Conservation (phyloP, 1,284 basidiomycete species). For the Cerioporus squamosus region DNA sequence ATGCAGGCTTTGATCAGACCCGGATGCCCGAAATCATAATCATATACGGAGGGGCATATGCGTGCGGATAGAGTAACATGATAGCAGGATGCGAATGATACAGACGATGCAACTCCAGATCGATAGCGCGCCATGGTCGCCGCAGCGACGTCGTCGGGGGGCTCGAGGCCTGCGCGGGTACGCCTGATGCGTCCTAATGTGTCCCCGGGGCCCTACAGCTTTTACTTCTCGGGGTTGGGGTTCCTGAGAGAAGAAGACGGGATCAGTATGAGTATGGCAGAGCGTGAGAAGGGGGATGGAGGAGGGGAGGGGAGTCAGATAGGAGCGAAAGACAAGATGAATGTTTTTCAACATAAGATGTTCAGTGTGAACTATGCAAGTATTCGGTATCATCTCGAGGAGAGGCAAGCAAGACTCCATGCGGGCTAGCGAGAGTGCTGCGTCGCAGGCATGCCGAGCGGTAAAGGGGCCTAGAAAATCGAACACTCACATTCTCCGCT, state of each 20-base stretch:
- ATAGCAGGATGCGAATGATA: slow-evolving; percentile 29
- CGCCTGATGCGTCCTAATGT: slow-evolving; percentile 27
- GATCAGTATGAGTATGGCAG: slow-evolving; percentile 29
- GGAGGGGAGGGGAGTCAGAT: slow-evolving; percentile 61
- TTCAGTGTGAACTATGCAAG: slow-evolving; percentile 95
- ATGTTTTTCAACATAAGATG: slow-evolving; percentile 75
- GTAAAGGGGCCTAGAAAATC: slow-evolving; percentile 14
- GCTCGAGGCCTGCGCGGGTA: slow-evolving; percentile 16
- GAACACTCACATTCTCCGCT: slow-evolving; percentile 90
- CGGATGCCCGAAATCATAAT: slow-evolving; percentile 27
- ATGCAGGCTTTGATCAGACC: too few relatives aligned
- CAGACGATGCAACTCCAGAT: slow-evolving; percentile 26
- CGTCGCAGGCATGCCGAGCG: not conserved
- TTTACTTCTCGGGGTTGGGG: slow-evolving; percentile 84
- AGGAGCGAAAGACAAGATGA: slow-evolving; percentile 94
- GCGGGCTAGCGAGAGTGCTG: not conserved
- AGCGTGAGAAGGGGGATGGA: slow-evolving; percentile 5
- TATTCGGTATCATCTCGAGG: slow-evolving; percentile 66
- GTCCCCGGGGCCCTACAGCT: slow-evolving; percentile 7
- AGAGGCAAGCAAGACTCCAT: not conserved
- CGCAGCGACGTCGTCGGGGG: slow-evolving; percentile 12
- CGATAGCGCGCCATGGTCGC: slow-evolving; percentile 23
- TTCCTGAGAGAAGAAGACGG: slow-evolving; percentile 57
- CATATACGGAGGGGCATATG: slow-evolving; percentile 27
- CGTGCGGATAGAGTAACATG: slow-evolving; percentile 27